Conservation (phyloP, 108 stramenopile genomes). For the Aurantiochytrium sp. region DNA sequence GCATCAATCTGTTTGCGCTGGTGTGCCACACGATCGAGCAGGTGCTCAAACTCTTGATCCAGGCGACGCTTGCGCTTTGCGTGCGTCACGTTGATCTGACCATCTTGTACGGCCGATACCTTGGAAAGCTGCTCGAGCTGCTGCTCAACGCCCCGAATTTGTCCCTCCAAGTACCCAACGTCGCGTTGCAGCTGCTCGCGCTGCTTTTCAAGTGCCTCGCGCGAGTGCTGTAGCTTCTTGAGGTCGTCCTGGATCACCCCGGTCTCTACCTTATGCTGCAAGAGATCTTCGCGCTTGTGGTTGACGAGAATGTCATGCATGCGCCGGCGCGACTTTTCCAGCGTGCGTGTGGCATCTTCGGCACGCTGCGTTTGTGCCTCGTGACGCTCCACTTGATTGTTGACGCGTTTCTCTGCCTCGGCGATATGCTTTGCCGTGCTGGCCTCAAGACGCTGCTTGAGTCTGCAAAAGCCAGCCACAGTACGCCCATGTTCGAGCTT, state of each 20-base stretch:
- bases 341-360: not conserved
- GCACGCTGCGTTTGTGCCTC: not conserved
- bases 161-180: not conserved
- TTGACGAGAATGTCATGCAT: not conserved
- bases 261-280: conserved; percentile 10
- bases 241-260: conserved; percentile 2
- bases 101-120: not conserved
- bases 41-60: not conserved
- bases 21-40: not conserved
- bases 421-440: too few species aligned
- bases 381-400: not conserved
- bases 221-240: not conserved
- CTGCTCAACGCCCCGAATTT: not conserved
- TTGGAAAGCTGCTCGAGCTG: not conserved
- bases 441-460: not conserved
- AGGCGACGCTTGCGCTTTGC: not conserved
- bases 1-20: not conserved
- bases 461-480: not conserved
- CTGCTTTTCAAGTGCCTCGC: not conserved
- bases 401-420: not conserved
- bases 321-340: not conserved
- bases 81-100: conserved; percentile 7
- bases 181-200: not conserved
- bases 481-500: not conserved
- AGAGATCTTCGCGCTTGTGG: not conserved